These are phyloP conservation scores for Astragalus glycyphyllos DNA, from an alignment of 306 rosid species.

Conservation along the genomic window DNA sequence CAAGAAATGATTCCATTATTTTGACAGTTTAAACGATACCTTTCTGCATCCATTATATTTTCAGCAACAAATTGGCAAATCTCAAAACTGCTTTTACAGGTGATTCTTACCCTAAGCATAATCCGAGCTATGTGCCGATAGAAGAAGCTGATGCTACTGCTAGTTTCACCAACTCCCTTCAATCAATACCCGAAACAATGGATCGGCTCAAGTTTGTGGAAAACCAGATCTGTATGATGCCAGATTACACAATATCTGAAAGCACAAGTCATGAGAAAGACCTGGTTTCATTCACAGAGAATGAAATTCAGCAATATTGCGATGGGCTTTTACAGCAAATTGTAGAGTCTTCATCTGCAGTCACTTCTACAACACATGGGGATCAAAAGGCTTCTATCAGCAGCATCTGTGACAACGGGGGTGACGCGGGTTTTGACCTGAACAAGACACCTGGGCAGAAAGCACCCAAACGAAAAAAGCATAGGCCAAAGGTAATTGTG, in stretches of 20 bases:
- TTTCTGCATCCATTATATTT: slow-evolving; percentile 15
- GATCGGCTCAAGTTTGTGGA: slow-evolving; percentile 44
- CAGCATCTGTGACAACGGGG: slow-evolving; percentile 47
- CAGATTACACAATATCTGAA: slow-evolving; percentile 50
- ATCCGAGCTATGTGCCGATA: slow-evolving; percentile 50
- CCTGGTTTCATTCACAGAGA: slow-evolving; percentile 45
- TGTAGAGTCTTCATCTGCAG: slow-evolving; percentile 68
- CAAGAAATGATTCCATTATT: slow-evolving; percentile 21
- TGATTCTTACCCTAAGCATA: slow-evolving; percentile 51
- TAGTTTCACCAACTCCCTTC: slow-evolving; percentile 48
- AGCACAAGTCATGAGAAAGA: slow-evolving; percentile 55
- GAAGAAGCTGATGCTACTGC: slow-evolving; percentile 48
- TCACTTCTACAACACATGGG: slow-evolving; percentile 46
- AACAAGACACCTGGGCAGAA: slow-evolving; percentile 80
- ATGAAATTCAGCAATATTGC: slow-evolving; percentile 52
- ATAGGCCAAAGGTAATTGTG: slow-evolving; percentile 86
- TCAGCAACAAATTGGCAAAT: slow-evolving; percentile 39
- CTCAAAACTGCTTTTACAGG: slow-evolving; percentile 59
- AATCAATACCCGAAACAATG: slow-evolving; percentile 47
- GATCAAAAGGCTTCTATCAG: slow-evolving; percentile 50
- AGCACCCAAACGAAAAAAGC: slow-evolving; percentile 71
- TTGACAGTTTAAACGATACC: slow-evolving; percentile 10
- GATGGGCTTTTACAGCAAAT: slow-evolving; percentile 66
- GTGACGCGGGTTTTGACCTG: slow-evolving; percentile 60
- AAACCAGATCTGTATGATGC: slow-evolving; percentile 36